These are phyloP conservation scores for Onygenales sp. DNA, from an alignment of 2,329 filamentous ascomycete species.

Conservation along the genomic window DNA sequence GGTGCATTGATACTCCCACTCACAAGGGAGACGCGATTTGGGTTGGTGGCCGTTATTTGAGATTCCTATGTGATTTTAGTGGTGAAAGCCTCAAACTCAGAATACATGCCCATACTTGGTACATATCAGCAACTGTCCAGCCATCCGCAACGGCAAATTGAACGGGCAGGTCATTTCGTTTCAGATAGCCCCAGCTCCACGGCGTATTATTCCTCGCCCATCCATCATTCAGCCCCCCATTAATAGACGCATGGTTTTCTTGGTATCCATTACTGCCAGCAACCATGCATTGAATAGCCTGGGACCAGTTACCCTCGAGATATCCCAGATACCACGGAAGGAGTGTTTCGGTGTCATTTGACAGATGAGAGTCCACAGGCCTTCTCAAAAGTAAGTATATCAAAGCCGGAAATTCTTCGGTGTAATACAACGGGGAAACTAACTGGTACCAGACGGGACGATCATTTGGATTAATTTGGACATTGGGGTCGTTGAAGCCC, in stretches of 20 bases:
- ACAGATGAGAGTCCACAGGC: conserved; percentile 29
- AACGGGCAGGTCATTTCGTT: conserved; percentile 43
- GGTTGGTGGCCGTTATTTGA: conserved; percentile 44
- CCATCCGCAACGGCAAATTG: conserved; percentile 47
- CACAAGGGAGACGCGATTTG: conserved; percentile 44
- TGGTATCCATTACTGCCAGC: conserved; percentile 45
- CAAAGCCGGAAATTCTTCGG: neutral
- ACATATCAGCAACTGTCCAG: conserved; percentile 49
- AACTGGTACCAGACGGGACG: conserved; percentile 41
- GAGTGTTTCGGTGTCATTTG: conserved; percentile 34
- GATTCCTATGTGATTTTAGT: conserved; percentile 27
- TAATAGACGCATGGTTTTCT: conserved; percentile 44
- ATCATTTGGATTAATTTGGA: conserved; percentile 40
- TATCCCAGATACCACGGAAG: conserved; percentile 49
- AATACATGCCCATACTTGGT: conserved; percentile 28
- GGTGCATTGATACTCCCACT: conserved; percentile 45
- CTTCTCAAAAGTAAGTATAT: conserved; percentile 12
- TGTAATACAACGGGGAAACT: conserved; percentile 13
- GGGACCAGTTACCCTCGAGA: conserved; percentile 39
- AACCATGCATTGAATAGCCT: conserved; percentile 47
- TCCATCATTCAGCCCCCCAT: conserved; percentile 42
- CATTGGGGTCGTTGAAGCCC: conserved; percentile 48
- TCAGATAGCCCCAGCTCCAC: conserved; percentile 44
- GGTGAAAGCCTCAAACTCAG: neutral
- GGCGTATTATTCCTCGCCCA: conserved; percentile 48